Percentiles rank a stretch among this genome's conserved stretches.
phyloP scores from a whole-genome alignment of 371 early-diverging fungal genomes.

The Actinomortierella wolfii region DNA sequence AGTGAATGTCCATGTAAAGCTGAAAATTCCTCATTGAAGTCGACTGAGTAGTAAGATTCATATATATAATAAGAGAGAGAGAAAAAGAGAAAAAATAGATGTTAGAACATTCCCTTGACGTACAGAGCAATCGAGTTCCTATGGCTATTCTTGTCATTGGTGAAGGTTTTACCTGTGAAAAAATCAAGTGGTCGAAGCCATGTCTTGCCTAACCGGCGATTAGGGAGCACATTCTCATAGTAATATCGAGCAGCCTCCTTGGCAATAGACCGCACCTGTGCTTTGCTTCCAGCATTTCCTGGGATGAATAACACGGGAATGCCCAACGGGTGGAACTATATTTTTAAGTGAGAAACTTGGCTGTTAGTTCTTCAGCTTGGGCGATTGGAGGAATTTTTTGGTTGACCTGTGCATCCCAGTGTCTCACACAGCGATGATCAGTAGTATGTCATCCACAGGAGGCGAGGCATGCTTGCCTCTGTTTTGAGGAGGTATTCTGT shows the following conservation, averaged over 20 bases:
- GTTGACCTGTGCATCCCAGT: background rate
- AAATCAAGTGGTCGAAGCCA: constrained; percentile 74
- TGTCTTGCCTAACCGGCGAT: constrained; percentile 28
- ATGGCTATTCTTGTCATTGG: background rate
- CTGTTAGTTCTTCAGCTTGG: too few species aligned
- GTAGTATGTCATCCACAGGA: too few species aligned
- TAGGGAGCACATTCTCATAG: constrained; percentile 52
- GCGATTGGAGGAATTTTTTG: background rate
- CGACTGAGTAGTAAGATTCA: constrained; percentile 56
- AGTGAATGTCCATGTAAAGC: constrained; percentile 86
- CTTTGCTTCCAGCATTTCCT: constrained; percentile 93
- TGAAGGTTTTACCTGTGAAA: constrained; percentile 68
- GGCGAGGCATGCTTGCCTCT: too few species aligned
- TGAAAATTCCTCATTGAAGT: constrained; percentile 92
- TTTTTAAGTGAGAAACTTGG: background rate
- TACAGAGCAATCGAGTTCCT: background rate
- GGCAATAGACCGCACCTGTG: constrained; percentile 91
- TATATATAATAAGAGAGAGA: background rate
- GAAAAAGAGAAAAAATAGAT: constrained; percentile 1
- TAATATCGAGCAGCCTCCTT: constrained; percentile 70
- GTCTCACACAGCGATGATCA: too few species aligned
- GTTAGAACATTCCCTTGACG: background rate
- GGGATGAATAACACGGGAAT: constrained; percentile 94
- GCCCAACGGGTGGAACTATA: constrained; percentile 61
- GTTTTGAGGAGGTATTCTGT: too few species aligned